phyloP scores from a whole-genome alignment of 202 grass and related monocot genomes.

The Zizania palustris region DNA sequence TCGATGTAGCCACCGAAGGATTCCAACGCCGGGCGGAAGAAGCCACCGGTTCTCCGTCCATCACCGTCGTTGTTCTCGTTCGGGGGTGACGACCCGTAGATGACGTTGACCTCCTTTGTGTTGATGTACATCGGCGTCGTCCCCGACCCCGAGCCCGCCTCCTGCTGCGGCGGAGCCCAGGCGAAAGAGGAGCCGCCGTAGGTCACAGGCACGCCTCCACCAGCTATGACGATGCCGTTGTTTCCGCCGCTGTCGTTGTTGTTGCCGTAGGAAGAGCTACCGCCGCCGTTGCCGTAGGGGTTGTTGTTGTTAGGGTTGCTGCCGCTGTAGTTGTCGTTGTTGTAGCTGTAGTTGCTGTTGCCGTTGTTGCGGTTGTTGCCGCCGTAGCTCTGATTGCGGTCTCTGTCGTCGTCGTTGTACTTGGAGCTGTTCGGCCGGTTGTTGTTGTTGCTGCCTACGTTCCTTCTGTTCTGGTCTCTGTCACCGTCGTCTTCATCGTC shows the following conservation, averaged over 20 bases:
- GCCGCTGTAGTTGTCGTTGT: background rate
- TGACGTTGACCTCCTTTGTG: constrained; percentile 42
- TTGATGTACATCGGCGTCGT: constrained; percentile 37
- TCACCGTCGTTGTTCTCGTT: background rate
- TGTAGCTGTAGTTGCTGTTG: background rate
- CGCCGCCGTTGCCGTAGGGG: background rate
- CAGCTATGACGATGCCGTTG: no score
- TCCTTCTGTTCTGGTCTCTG: background rate
- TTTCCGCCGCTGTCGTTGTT: no score
- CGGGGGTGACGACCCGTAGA: background rate
- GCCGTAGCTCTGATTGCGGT: background rate
- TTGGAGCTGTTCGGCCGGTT: background rate
- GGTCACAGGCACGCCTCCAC: no score
- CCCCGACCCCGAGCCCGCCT: background rate
- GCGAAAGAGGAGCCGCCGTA: no score
- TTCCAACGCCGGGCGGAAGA: constrained; percentile 39
- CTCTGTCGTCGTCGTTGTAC: background rate
- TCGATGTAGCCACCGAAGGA: constrained; percentile 53
- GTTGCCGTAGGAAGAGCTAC: no score
- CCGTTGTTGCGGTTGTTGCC: no score
- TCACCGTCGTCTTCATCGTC: background rate
- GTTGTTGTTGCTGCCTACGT: background rate
- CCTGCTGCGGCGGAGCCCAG: background rate
- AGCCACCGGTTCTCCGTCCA: background rate
- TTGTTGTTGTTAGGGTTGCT: background rate